A percentile compares a stretch with the other conserved stretches of the same genome.
Evolutionary conservation across 2,329 filamentous ascomycete genomes (phyloP).

Genomic region (Pseudogymnoascus sp.): DNA sequence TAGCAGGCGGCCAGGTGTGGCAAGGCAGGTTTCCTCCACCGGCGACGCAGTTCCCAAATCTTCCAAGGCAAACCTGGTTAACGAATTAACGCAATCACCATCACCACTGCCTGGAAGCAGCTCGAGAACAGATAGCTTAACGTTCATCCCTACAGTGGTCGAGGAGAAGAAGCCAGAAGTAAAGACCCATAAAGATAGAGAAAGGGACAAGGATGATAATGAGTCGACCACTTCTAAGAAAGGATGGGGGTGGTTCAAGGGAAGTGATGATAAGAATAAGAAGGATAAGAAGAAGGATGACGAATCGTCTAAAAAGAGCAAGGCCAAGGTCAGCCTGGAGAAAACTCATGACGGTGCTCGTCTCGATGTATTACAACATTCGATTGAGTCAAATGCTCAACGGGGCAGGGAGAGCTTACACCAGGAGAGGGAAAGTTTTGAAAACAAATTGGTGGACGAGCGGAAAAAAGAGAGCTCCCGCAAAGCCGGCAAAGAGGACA

Average conservation of each 20-base stretch:
- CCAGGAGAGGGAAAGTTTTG: conserved; percentile 68
- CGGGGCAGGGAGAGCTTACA: conserved; percentile 76
- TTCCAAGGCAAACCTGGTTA: conserved; percentile 27
- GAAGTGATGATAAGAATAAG: conserved; percentile 67
- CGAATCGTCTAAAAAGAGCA: conserved; percentile 57
- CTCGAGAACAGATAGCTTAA: conserved; percentile 68
- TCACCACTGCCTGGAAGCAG: conserved; percentile 64
- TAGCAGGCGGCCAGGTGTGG: conserved; percentile 34
- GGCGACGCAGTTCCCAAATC: conserved; percentile 20
- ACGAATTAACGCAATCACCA: conserved; percentile 58
- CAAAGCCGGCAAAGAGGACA: conserved; percentile 62
- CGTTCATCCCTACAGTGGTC: conserved; percentile 68
- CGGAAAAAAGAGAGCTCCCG: conserved; percentile 72
- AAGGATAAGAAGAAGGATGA: conserved; percentile 58
- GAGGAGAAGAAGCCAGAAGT: conserved; percentile 72
- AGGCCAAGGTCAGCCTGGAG: conserved; percentile 50
- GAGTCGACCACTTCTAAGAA: conserved; percentile 64
- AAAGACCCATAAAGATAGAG: conserved; percentile 62
- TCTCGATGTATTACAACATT: conserved; percentile 78
- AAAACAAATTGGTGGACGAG: conserved; percentile 69
- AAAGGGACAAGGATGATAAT: conserved; percentile 42
- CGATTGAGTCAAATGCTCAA: conserved; percentile 60
- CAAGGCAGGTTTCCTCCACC: conserved; percentile 26
- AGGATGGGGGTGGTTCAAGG: conserved; percentile 76
- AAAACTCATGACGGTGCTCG: conserved; percentile 70